Percentiles rank a stretch among this genome's conserved stretches.
phyloP scores from a whole-genome alignment of 2,329 filamentous ascomycete genomes.

The Coniochaeta pulveracea region DNA sequence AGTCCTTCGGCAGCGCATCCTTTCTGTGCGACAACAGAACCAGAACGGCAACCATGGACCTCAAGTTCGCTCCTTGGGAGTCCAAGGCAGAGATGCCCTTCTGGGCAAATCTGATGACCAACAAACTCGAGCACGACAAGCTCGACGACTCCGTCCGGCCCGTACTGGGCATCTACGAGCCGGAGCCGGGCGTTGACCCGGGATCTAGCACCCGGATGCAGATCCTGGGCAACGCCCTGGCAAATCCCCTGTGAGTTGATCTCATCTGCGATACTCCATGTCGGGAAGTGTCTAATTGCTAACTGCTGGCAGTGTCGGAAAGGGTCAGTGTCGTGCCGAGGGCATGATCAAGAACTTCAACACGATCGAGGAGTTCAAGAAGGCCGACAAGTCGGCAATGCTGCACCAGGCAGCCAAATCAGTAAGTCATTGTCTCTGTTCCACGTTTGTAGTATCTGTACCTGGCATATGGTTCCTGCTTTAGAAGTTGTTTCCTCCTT shows the following conservation, averaged over 20 bases:
- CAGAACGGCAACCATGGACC: slow-evolving; percentile 17
- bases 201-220: slow-evolving; percentile 81
- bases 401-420: slow-evolving; percentile 70
- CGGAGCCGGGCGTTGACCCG: slow-evolving; percentile 58
- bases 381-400: slow-evolving; percentile 67
- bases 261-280: too few relatives aligned
- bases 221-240: slow-evolving; percentile 77
- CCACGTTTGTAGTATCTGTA: too few relatives aligned
- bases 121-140: slow-evolving; percentile 95
- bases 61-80: slow-evolving; percentile 76
- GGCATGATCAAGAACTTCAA: slow-evolving; percentile 95
- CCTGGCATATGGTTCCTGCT: too few relatives aligned
- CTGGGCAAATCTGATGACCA: slow-evolving; percentile 81
- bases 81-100: slow-evolving; percentile 95
- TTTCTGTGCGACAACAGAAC: slow-evolving; percentile 1
- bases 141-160: slow-evolving; percentile 86
- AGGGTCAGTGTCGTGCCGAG: slow-evolving; percentile 81
- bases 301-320: slow-evolving; percentile 55
- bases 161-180: slow-evolving; percentile 81
- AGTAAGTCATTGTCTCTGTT: slow-evolving; percentile 32
- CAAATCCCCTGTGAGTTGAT: slow-evolving; percentile 58
- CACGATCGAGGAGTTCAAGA: slow-evolving; percentile 86
- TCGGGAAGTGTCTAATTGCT: too few relatives aligned
- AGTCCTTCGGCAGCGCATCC: too few relatives aligned
- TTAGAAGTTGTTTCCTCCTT: too few relatives aligned